phyloP scores from a whole-genome alignment of 2,329 filamentous ascomycete species.

The Curvularia verruculosa region DNA sequence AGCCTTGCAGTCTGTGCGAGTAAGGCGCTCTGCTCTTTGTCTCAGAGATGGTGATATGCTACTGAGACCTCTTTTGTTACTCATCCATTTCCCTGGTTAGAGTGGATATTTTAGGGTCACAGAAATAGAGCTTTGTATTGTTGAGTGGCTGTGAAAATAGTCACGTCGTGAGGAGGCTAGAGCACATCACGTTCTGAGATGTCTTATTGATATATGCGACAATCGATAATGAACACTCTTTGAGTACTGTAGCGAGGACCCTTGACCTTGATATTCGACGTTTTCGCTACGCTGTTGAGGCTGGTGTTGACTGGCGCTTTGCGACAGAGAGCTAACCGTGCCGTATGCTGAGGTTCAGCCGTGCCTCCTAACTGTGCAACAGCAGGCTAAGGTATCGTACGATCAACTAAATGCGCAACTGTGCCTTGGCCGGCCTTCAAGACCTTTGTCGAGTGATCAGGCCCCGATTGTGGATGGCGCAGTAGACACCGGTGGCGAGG shows the following conservation, averaged over 20 bases:
- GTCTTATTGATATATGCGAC: background rate
- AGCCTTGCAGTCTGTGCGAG: conserved; percentile 7
- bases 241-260: background rate
- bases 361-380: conserved; percentile 2
- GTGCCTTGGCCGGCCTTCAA: conserved; percentile 6
- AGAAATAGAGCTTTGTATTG: background rate
- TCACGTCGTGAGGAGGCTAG: background rate
- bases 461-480: background rate
- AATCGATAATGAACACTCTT: background rate
- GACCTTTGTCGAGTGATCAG: conserved; percentile 2
- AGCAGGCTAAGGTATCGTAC: background rate
- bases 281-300: background rate
- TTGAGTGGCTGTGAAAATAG: background rate
- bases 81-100: background rate
- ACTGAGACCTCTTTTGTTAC: background rate
- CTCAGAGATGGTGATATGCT: background rate
- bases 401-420: background rate
- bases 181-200: background rate
- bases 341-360: conserved; percentile 6
- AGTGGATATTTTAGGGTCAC: background rate
- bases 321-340: conserved; percentile 8
- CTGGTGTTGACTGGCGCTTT: conserved; percentile 10
- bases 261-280: no score
- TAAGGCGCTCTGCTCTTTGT: conserved; percentile 6
- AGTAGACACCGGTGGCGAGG: conserved; percentile 8